Conservation (phyloP, 495 filamentous ascomycete genomes). For the Podospora conica region DNA sequence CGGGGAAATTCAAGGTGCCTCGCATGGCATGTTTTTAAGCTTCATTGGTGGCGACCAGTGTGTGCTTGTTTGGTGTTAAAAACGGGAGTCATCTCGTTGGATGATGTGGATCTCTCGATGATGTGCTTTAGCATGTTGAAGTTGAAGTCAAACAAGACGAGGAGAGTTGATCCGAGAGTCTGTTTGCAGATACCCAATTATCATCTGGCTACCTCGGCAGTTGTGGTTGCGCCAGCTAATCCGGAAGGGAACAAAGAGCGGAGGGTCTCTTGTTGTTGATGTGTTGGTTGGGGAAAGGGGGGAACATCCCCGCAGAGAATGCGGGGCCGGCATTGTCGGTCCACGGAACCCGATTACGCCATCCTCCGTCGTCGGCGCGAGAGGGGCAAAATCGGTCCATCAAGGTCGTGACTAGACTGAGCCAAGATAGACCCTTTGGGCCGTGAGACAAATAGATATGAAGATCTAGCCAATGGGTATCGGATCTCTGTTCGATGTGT, state of each 20-base stretch:
- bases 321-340: neutral
- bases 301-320: constrained; percentile 14
- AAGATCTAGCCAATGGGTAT: neutral
- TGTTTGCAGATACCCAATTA: neutral
- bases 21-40: neutral
- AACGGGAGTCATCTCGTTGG: neutral
- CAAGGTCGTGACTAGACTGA: neutral
- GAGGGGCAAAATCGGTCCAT: neutral
- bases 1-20: neutral
- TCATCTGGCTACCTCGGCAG: neutral
- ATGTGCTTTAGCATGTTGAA: neutral
- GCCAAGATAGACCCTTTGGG: neutral
- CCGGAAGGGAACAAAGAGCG: neutral
- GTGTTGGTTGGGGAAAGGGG: neutral
- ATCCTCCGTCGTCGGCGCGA: constrained; percentile 13
- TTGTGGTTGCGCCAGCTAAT: neutral
- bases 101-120: neutral
- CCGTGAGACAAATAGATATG: neutral
- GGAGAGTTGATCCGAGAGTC: neutral
- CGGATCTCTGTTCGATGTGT: neutral
- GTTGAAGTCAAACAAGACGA: neutral
- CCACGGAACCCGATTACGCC: constrained; percentile 25
- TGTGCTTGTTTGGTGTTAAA: neutral
- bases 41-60: neutral
- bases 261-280: neutral